Evolutionary conservation across 768 basidiomycete genomes (phyloP).

Genomic region (Dictyophora rubrovolvata): DNA sequence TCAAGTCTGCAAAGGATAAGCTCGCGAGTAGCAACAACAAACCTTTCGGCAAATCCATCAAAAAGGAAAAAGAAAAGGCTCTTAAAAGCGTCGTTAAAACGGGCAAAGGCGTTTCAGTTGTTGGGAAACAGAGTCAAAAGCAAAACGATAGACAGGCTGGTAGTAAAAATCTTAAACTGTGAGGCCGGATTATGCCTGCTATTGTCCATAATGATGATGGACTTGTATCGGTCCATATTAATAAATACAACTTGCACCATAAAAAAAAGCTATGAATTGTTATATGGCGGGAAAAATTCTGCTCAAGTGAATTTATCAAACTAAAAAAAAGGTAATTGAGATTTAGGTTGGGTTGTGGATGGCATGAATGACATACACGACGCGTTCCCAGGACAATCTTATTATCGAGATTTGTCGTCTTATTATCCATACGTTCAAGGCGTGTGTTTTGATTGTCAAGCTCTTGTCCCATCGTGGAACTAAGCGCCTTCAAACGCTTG

Average conservation of each 20-base stretch:
- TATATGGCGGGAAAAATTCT: not conserved
- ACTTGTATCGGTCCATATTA: conserved; percentile 1
- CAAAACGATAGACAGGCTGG: conserved; percentile 14
- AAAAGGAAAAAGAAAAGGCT: conserved; percentile 78
- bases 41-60: conserved; percentile 39
- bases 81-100: conserved; percentile 73
- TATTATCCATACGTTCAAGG: conserved; percentile 66
- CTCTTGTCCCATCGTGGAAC: conserved; percentile 77
- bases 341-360: not conserved
- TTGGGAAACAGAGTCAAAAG: conserved; percentile 56
- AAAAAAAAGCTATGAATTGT: not conserved
- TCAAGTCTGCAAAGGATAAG: conserved; percentile 47
- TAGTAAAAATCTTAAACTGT: conserved; percentile 7
- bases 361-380: conserved; percentile 40
- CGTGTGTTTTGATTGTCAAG: conserved; percentile 78
- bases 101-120: conserved; percentile 78
- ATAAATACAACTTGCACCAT: not conserved
- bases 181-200: not conserved
- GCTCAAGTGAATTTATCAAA: conserved; percentile 4
- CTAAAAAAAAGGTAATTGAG: not conserved
- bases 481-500: conserved; percentile 68
- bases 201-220: not conserved
- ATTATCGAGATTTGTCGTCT: conserved; percentile 66
- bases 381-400: conserved; percentile 76
- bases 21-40: conserved; percentile 35